These are phyloP conservation scores for Isabelozyma heimii DNA, from an alignment of 805 yeast species.

Conservation along the genomic window DNA sequence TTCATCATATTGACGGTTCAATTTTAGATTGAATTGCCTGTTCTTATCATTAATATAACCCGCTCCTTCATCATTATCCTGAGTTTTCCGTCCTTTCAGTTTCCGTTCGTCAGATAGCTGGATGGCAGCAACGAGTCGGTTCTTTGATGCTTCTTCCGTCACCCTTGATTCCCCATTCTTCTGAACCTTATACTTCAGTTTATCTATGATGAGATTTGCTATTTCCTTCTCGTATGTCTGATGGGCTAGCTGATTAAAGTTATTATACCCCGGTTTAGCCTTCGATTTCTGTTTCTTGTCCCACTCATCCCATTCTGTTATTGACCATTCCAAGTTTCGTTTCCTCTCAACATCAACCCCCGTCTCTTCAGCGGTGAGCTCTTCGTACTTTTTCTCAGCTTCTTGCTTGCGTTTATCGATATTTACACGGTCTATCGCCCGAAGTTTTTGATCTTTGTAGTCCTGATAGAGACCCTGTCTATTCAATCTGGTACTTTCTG, in stretches of 20 bases:
- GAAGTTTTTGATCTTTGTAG: constrained; percentile 10
- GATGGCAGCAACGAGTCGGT: constrained; percentile 28
- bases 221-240: constrained; percentile 57
- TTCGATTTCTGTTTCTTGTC: constrained; percentile 34
- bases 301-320: constrained; percentile 68
- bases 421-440: constrained; percentile 8
- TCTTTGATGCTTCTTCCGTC: constrained; percentile 10
- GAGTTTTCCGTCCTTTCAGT: constrained; percentile 33
- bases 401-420: constrained; percentile 16
- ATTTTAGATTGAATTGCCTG: constrained; percentile 68
- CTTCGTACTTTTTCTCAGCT: constrained; percentile 38
- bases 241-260: constrained; percentile 57
- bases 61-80: constrained; percentile 31
- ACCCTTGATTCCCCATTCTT: constrained; percentile 2
- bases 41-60: constrained; percentile 68
- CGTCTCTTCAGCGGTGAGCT: constrained; percentile 27
- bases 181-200: constrained; percentile 38
- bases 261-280: constrained; percentile 41
- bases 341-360: constrained; percentile 42
- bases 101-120: constrained; percentile 35
- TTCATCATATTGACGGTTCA: constrained; percentile 52
- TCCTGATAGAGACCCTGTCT: constrained; percentile 14
- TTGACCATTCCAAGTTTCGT: constrained; percentile 46
- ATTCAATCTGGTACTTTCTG: constrained; percentile 13
- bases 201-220: constrained; percentile 28